Percentiles rank a stretch among this genome's conserved stretches.
Evolutionary conservation across 352 stramenopile genomes (phyloP).

Genomic region (Albugo candida): DNA sequence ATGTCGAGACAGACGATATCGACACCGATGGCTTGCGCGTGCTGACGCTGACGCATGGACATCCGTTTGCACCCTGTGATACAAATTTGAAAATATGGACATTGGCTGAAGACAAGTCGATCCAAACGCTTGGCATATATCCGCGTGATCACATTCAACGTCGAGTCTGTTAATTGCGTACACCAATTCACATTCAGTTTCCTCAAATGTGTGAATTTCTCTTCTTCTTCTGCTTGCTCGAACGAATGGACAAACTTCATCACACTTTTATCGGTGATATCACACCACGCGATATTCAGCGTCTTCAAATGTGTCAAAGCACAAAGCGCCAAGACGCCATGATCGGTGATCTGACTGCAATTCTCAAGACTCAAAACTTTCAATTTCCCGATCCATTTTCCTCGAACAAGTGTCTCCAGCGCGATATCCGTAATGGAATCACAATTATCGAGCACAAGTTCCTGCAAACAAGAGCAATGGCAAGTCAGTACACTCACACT

Average conservation of each 20-base stretch:
- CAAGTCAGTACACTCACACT: constrained; percentile 42
- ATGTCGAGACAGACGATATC: too few relatives aligned
- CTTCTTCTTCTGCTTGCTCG: constrained; percentile 31
- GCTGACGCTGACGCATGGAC: too few relatives aligned
- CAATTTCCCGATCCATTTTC: too few relatives aligned
- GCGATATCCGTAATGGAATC: constrained; percentile 48
- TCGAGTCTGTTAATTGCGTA: constrained; percentile 57
- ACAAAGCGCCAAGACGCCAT: constrained; percentile 23
- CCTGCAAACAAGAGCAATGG: constrained; percentile 25
- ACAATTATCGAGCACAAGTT: constrained; percentile 62
- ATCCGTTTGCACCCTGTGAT: too few relatives aligned
- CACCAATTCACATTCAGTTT: constrained; percentile 37
- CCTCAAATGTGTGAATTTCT: background rate
- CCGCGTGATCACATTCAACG: constrained; percentile 29
- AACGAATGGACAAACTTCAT: constrained; percentile 43
- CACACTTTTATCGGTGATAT: constrained; percentile 74
- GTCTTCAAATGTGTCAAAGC: constrained; percentile 30
- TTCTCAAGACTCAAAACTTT: too few relatives aligned
- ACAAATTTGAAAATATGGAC: too few relatives aligned
- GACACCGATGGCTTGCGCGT: too few relatives aligned
- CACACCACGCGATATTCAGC: constrained; percentile 74
- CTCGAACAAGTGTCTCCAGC: background rate
- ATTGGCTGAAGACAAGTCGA: background rate
- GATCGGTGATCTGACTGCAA: too few relatives aligned
- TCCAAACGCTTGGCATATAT: background rate